Base-by-base conservation (phyloP, 163 green algal genomes). In the Prototheca stagnorum region DNA sequence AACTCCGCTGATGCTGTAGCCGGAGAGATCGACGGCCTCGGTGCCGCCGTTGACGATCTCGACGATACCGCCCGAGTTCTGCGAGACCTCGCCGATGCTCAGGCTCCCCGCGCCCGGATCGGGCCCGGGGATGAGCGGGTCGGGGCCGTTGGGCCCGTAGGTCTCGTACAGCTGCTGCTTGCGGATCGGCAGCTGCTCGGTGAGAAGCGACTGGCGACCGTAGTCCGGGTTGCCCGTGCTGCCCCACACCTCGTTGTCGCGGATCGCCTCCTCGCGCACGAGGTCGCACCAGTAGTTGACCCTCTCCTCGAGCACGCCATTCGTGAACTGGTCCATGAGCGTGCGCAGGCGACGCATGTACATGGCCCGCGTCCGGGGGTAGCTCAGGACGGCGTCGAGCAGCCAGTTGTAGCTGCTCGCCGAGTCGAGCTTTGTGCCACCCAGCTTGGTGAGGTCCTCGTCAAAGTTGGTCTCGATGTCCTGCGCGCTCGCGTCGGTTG, bases 371-470 rank as follows among this genome's bases (percentile, higher is more conserved):
- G 70, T 73, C 28, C 49, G 51, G 1, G 59, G 57, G 27, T 79
- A 35, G 1, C 34, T 28, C 17, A 70, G 44, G 2, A 92, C 44
- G 6, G 79, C 70, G 44, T 91, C 78, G 31, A 71, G 68, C 2
- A 92, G 61, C 57, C 86, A 75, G 72, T 91, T 90, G 65, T 76
- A 92, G 2, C 73, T 84, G 31, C 77, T 37, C 11, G 31, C 9
- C 11, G 9, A 37, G 31, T 37, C 12, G n/a, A n/a, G n/a, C 73
- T 2, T 39, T 7, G 0, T 76, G 55, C 28, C 26, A 46, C 46
- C 39, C n/a, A 51, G 26, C n/a, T 35, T 47, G n/a, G 48, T 63
- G 17, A 54, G 53, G 44, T 69, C 47, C 1, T 14, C 53, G 25
- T 68, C 52, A 29, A 47, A 49, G 41, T 62, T n/a, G 0, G 20